These are phyloP conservation scores for Mycena galericulata DNA, from an alignment of 768 basidiomycete species.

Conservation along the genomic window DNA sequence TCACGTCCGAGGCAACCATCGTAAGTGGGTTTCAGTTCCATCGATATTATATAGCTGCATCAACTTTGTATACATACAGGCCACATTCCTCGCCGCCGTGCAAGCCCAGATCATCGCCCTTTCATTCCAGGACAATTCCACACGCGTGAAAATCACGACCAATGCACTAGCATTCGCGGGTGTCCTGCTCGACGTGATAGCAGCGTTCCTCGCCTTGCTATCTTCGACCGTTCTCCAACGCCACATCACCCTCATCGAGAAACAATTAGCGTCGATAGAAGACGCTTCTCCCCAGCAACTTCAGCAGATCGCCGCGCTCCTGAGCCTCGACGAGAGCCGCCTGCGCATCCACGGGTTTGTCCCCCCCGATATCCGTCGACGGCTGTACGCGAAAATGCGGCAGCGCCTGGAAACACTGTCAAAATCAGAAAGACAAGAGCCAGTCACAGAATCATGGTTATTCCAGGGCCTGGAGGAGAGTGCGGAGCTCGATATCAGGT, in stretches of 20 bases:
- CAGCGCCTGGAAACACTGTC: too few species aligned
- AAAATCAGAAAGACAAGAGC: too few species aligned
- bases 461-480: background rate
- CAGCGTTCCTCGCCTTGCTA: background rate
- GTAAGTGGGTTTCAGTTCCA: conserved; percentile 10
- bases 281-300: background rate
- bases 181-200: background rate
- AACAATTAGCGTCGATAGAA: background rate
- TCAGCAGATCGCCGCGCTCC: background rate
- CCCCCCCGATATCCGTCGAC: background rate
- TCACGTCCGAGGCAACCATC: conserved; percentile 10
- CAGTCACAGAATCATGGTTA: too few species aligned
- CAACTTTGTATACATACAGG: too few species aligned
- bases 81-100: conserved; percentile 9
- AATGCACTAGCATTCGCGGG: background rate
- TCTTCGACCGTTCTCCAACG: background rate
- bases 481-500: background rate
- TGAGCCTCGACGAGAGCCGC: background rate
- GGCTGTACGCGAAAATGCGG: background rate
- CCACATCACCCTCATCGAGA: background rate
- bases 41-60: too few species aligned
- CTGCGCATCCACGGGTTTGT: background rate
- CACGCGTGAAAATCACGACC: background rate
- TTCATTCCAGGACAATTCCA: conserved; percentile 9
- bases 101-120: conserved; percentile 7